Evolutionary conservation across 2,329 filamentous ascomycete species (phyloP).

Genomic region (Trichocomaceae sp.): DNA sequence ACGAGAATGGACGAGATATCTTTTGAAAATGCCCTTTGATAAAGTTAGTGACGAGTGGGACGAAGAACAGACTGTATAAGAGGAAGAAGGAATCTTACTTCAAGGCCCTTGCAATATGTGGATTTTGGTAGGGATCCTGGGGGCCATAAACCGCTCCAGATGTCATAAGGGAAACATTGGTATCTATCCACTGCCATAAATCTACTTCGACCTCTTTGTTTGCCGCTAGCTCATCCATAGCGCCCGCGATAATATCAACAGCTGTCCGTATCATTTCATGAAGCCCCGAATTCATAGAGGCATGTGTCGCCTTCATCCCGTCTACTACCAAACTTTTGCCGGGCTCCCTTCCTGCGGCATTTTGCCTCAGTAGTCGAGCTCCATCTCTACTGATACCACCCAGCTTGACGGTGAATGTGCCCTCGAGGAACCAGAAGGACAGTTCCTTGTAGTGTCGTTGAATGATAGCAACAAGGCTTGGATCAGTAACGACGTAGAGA

Average conservation of each 20-base stretch:
- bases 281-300: neutral
- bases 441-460: slow-evolving; percentile 14
- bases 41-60: neutral
- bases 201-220: neutral
- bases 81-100: neutral
- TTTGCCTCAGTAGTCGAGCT: neutral
- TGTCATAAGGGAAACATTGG: neutral
- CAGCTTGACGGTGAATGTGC: neutral
- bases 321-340: neutral
- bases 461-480: slow-evolving; percentile 17
- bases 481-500: slow-evolving; percentile 21
- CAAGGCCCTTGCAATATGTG: neutral
- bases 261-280: neutral
- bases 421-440: neutral
- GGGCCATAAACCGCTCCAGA: neutral
- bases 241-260: neutral
- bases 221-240: neutral
- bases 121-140: neutral
- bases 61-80: too few species aligned
- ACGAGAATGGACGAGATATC: neutral
- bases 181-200: neutral
- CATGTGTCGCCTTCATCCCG: neutral
- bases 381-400: neutral
- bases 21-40: neutral
- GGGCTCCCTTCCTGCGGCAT: neutral